Conservation (phyloP, 2,329 filamentous ascomycete genomes). For the Penicillium sp. region DNA sequence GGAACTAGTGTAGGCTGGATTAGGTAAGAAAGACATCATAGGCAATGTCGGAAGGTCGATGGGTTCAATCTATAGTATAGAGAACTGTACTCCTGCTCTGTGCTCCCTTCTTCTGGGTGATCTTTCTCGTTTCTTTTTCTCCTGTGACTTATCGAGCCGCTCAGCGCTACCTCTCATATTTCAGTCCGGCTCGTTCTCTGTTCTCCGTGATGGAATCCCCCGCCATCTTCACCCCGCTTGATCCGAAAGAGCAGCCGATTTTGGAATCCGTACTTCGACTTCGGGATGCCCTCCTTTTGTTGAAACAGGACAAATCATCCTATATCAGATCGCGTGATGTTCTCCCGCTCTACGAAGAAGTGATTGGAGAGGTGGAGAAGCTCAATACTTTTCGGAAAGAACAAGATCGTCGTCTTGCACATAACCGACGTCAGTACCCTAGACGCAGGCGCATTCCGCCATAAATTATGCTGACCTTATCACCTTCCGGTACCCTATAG, state of each 20-base stretch:
- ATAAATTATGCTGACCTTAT: conserved; percentile 21
- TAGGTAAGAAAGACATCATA: conserved; percentile 17
- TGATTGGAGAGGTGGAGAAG: conserved; percentile 64
- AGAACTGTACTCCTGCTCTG: background rate
- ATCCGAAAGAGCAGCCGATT: conserved; percentile 68
- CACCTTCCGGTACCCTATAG: conserved; percentile 41
- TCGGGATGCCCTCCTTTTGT: conserved; percentile 63
- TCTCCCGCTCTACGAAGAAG: conserved; percentile 62
- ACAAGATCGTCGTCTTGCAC: conserved; percentile 58
- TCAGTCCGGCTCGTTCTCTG: conserved; percentile 1
- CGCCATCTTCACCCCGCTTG: conserved; percentile 62
- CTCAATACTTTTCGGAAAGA: conserved; percentile 63
- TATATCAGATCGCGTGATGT: conserved; percentile 72
- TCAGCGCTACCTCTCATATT: background rate
- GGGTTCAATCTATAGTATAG: conserved; percentile 1
- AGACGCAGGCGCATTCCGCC: background rate
- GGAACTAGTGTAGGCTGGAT: conserved; percentile 26
- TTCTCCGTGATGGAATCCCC: conserved; percentile 61
- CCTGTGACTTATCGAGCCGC: background rate
- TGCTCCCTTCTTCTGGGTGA: background rate
- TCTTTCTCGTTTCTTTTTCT: conserved; percentile 1
- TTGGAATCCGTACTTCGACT: conserved; percentile 63
- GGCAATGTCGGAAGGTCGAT: conserved; percentile 12
- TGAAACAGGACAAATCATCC: conserved; percentile 68
- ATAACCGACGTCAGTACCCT: conserved; percentile 59